phyloP scores from a whole-genome alignment of 352 stramenopile species.

The Phytopythium cucurbitacearum region DNA sequence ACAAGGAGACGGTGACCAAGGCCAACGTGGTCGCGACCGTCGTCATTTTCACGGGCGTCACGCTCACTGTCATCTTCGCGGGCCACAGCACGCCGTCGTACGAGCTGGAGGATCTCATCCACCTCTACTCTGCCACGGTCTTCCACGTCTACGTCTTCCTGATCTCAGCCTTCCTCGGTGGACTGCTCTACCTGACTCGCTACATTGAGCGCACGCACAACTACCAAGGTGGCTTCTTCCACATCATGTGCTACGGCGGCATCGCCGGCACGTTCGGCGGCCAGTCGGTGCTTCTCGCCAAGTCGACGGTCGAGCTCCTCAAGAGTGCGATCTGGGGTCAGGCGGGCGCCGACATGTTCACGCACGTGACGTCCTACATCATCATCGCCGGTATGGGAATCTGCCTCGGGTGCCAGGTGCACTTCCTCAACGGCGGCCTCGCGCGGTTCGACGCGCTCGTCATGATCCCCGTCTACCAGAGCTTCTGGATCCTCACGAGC shows the following conservation, averaged over 20 bases:
- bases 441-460: constrained; percentile 87
- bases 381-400: constrained; percentile 63
- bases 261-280: constrained; percentile 88
- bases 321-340: constrained; percentile 89
- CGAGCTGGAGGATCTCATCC: constrained; percentile 80
- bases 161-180: constrained; percentile 59
- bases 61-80: constrained; percentile 87
- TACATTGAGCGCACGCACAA: constrained; percentile 76
- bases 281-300: constrained; percentile 86
- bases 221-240: constrained; percentile 62
- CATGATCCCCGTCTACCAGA: constrained; percentile 89
- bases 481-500: constrained; percentile 89
- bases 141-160: constrained; percentile 86
- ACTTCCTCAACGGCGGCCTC: constrained; percentile 88
- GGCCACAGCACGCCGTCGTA: constrained; percentile 84
- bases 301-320: constrained; percentile 86
- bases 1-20: constrained; percentile 84
- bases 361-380: constrained; percentile 70
- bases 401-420: constrained; percentile 78
- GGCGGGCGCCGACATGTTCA: constrained; percentile 70
- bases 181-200: constrained; percentile 52
- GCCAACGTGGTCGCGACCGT: constrained; percentile 78
- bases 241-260: constrained; percentile 86
- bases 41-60: constrained; percentile 89
- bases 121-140: constrained; percentile 67